These are phyloP conservation scores for Mallotus japonicus DNA, from an alignment of 441 rosid genomes.

Conservation along the genomic window DNA sequence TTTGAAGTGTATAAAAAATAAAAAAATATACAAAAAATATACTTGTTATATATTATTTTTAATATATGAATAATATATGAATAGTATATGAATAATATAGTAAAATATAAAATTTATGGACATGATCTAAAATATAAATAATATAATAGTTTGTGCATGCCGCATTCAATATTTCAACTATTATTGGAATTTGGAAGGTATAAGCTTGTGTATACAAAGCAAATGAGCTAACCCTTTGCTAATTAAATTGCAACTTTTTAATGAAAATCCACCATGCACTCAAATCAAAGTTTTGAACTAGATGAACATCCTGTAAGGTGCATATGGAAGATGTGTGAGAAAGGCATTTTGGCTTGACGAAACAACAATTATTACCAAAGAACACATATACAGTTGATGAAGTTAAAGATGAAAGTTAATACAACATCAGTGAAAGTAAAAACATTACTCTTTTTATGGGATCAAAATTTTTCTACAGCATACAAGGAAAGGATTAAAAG, in stretches of 20 bases:
- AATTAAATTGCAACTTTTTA: background rate
- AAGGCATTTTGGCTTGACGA: background rate
- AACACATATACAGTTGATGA: too few species aligned
- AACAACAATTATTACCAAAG: background rate
- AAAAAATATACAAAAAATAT: too few species aligned
- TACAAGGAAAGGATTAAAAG: constrained; percentile 2
- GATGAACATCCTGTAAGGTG: background rate
- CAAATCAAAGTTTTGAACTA: background rate
- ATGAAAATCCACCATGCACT: background rate
- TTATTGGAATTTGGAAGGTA: too few species aligned
- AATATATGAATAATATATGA: too few species aligned
- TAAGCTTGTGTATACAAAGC: background rate
- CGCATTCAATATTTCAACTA: too few species aligned
- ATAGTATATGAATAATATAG: too few species aligned
- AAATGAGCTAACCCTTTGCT: background rate
- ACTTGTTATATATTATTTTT: too few species aligned
- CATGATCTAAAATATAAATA: too few species aligned
- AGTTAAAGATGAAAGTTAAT: background rate
- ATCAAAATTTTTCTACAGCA: constrained; percentile 21
- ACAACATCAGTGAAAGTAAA: background rate
- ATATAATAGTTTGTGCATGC: too few species aligned
- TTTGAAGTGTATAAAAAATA: too few species aligned
- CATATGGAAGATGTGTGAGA: background rate
- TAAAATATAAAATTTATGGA: too few species aligned
- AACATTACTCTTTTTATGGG: constrained; percentile 14